phyloP scores from a whole-genome alignment of 192 early-diverging fungal species.

The Entomortierella lignicola region DNA sequence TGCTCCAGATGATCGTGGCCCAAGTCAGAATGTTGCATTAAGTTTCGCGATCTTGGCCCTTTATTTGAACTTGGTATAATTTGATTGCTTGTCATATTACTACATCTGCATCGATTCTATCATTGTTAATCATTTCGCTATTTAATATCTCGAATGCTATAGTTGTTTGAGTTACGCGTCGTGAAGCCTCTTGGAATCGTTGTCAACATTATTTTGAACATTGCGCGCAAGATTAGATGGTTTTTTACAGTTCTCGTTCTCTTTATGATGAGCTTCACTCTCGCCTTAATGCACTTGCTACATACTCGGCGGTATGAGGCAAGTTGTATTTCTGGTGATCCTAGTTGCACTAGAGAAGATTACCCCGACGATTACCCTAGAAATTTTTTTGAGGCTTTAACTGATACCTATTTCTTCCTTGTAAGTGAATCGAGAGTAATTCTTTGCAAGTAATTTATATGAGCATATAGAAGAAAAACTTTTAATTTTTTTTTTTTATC shows the following conservation, averaged over 20 bases:
- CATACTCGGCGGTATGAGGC: constrained; percentile 1
- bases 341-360: neutral
- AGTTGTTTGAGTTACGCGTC: constrained; percentile 45
- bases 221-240: constrained; percentile 16
- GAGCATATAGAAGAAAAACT: neutral
- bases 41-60: constrained; percentile 35
- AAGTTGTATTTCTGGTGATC: neutral
- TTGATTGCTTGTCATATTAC: neutral
- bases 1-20: neutral
- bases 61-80: constrained; percentile 34
- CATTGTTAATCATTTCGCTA: neutral
- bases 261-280: constrained; percentile 34
- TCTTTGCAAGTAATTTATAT: neutral
- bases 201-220: constrained; percentile 48
- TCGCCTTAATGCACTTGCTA: constrained; percentile 24
- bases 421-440: constrained; percentile 10
- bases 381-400: constrained; percentile 3
- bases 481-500: neutral
- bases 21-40: constrained; percentile 17
- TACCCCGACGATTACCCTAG: neutral
- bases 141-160: neutral
- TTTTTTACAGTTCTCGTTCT: constrained; percentile 29
- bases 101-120: neutral
- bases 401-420: constrained; percentile 30
- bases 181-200: constrained; percentile 37